Percentiles rank a stretch among this genome's conserved stretches.
Evolutionary conservation across 2,329 filamentous ascomycete genomes (phyloP).

Genomic region (Aspergillus pseudoviridinutans): DNA sequence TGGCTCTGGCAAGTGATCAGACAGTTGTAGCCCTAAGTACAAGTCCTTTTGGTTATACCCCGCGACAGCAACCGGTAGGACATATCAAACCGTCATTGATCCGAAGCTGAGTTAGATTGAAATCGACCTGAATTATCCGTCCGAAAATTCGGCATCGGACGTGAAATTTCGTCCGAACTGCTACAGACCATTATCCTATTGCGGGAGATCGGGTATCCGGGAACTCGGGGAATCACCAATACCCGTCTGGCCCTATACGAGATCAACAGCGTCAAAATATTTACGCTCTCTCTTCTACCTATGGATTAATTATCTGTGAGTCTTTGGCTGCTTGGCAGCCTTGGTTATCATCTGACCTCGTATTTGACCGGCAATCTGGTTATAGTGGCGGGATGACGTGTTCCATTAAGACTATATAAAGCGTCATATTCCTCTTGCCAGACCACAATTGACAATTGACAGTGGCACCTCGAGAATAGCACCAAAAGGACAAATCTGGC

Average conservation of each 20-base stretch:
- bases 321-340: not conserved
- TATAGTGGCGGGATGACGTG: not conserved
- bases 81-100: not conserved
- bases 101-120: not conserved
- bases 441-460: not conserved
- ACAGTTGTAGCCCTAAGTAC: too few relatives aligned
- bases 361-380: not conserved
- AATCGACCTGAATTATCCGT: not conserved
- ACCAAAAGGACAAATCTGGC: too few relatives aligned
- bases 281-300: not conserved
- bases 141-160: not conserved
- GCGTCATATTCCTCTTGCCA: not conserved
- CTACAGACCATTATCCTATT: not conserved
- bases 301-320: not conserved
- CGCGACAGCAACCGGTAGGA: not conserved
- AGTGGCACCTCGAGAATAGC: not conserved
- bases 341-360: not conserved
- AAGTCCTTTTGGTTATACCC: too few relatives aligned
- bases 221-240: not conserved
- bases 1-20: not conserved
- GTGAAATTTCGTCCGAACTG: not conserved
- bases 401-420: not conserved
- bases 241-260: not conserved
- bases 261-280: not conserved
- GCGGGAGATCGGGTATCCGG: not conserved